phyloP scores from a whole-genome alignment of 1,139 yeast genomes.

The Blastobotrys capitulatus region DNA sequence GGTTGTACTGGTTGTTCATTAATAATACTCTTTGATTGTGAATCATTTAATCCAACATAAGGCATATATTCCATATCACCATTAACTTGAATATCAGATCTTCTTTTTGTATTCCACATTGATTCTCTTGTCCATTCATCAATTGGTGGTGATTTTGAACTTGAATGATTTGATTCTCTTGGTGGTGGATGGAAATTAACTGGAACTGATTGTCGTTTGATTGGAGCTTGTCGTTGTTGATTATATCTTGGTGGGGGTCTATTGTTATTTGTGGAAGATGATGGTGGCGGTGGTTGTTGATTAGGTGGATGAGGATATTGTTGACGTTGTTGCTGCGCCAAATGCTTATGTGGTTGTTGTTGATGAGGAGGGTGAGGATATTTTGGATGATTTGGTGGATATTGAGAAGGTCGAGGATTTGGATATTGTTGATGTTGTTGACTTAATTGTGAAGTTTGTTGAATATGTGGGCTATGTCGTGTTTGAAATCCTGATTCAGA shows the following conservation, averaged over 20 bases:
- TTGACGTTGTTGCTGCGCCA: conserved; percentile 2
- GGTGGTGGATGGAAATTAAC: conserved; percentile 6
- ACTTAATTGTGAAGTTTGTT: background rate
- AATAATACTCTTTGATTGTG: background rate
- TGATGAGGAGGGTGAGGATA: conserved; percentile 2
- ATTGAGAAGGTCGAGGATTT: background rate
- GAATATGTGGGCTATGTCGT: background rate
- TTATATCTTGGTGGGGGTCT: conserved; percentile 12
- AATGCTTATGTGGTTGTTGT: background rate
- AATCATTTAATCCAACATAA: conserved; percentile 2
- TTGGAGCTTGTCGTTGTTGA: conserved; percentile 10
- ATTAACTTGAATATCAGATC: conserved; percentile 6
- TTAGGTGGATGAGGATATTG: background rate
- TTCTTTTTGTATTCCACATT: conserved; percentile 12
- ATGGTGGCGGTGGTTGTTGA: background rate
- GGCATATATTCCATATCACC: conserved; percentile 7
- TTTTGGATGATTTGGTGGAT: background rate
- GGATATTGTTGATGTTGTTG: background rate
- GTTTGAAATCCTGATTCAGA: conserved; percentile 13
- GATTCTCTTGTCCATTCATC: conserved; percentile 12
- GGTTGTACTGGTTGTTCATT: background rate
- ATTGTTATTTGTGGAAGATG: background rate
- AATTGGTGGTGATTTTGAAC: conserved; percentile 4
- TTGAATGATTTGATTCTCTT: background rate
- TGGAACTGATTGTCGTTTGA: conserved; percentile 16